These are phyloP conservation scores for Brassica cretica DNA, from an alignment of 345 rosid genomes.

Conservation along the genomic window DNA sequence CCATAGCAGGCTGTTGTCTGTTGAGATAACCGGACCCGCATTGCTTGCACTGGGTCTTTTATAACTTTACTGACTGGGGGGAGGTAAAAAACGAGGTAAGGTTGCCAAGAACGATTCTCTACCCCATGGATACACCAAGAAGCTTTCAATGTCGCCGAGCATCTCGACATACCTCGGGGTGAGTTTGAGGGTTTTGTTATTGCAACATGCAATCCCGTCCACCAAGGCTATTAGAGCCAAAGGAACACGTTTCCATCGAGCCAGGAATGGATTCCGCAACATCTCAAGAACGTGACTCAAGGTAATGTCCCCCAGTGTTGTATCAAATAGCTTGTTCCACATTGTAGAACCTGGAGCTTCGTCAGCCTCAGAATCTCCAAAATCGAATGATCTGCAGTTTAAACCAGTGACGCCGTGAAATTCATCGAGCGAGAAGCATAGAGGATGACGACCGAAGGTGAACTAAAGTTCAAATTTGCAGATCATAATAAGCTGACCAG, in stretches of 20 bases:
- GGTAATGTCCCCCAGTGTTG: background rate
- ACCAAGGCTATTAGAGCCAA: background rate
- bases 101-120: background rate
- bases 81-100: background rate
- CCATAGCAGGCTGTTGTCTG: too few relatives aligned
- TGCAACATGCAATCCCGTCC: background rate
- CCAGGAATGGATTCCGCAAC: background rate
- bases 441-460: background rate
- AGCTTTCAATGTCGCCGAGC: background rate
- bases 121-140: background rate
- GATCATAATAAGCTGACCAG: background rate
- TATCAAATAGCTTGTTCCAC: background rate
- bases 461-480: background rate
- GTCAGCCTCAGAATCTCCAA: background rate
- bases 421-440: background rate
- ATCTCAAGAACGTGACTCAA: background rate
- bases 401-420: background rate
- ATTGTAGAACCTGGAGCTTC: background rate
- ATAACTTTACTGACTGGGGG: too few relatives aligned
- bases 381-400: background rate
- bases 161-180: background rate
- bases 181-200: background rate
- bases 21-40: too few relatives aligned
- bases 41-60: too few relatives aligned
- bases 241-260: background rate